Conservation (phyloP, 2,329 filamentous ascomycete genomes). For the Diaporthe longicolla region DNA sequence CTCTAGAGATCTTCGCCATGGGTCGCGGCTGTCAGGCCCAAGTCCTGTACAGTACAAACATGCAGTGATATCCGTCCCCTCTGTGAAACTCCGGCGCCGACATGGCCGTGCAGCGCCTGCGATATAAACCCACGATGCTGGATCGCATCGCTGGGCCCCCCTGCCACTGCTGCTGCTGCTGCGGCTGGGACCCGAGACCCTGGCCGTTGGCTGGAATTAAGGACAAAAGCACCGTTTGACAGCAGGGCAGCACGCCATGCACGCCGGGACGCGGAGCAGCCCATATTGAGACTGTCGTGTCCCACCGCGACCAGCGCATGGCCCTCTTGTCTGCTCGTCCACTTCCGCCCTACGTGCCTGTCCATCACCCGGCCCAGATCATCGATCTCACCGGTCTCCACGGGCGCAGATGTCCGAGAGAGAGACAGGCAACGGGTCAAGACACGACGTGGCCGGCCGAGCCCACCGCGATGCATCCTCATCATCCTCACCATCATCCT, state of each 20-base stretch:
- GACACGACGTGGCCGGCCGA: conserved; percentile 24
- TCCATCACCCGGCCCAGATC: neutral
- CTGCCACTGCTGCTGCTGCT: neutral
- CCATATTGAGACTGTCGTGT: neutral
- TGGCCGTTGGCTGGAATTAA: neutral
- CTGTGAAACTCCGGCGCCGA: conserved; percentile 26
- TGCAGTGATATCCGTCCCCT: conserved; percentile 8
- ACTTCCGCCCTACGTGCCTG: neutral
- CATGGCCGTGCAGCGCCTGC: neutral
- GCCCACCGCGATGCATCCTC: conserved; percentile 12
- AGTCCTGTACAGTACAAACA: neutral
- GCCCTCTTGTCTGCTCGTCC: neutral
- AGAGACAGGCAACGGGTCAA: neutral
- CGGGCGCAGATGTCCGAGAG: neutral
- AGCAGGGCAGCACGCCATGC: conserved; percentile 32
- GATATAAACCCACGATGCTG: conserved; percentile 11
- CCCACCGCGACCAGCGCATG: conserved; percentile 19
- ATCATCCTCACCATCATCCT: conserved; percentile 2
- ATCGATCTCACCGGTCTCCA: conserved; percentile 9
- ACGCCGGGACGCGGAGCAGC: conserved; percentile 4
- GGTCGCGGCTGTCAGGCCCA: neutral
- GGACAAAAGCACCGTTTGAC: neutral
- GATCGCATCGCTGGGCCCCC: neutral
- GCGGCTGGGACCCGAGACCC: conserved; percentile 15
- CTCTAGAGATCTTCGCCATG: conserved; percentile 10